Evolutionary conservation across 1,284 basidiomycete genomes (phyloP).

Genomic region (Moesziomyces sp.): DNA sequence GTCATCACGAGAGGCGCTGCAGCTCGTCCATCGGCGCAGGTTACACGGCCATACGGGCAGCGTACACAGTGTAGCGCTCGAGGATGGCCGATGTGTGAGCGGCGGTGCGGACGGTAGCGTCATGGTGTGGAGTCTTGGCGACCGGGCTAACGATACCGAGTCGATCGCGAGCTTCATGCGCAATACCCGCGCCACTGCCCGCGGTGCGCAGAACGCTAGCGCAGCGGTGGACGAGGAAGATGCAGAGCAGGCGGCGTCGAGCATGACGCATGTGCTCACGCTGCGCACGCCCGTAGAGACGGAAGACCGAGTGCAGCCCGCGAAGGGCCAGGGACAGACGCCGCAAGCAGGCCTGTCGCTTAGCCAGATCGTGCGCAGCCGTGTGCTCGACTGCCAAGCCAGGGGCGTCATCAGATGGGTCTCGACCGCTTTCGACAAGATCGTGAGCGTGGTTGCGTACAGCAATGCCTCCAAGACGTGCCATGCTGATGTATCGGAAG

Average conservation of each 20-base stretch:
- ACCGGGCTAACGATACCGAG: conserved; percentile 32
- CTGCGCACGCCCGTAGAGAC: conserved; percentile 15
- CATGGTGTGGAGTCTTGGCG: conserved; percentile 64
- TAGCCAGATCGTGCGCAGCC: conserved; percentile 22
- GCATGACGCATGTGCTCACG: conserved; percentile 39
- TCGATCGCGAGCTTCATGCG: conserved; percentile 35
- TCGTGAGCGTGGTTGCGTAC: conserved; percentile 40
- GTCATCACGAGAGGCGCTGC: conserved; percentile 16
- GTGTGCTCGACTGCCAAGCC: conserved; percentile 14
- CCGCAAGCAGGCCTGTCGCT: not conserved
- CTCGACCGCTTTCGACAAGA: conserved; percentile 48
- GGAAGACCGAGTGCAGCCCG: not conserved
- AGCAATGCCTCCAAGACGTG: not conserved
- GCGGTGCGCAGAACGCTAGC: conserved; percentile 3
- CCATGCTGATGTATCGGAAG: not conserved
- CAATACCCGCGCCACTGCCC: conserved; percentile 4
- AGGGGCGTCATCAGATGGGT: conserved; percentile 39
- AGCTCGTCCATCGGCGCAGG: conserved; percentile 52
- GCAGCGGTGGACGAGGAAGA: conserved; percentile 19
- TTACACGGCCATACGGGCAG: conserved; percentile 66
- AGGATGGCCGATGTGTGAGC: conserved; percentile 59
- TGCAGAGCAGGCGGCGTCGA: conserved; percentile 10
- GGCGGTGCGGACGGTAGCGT: conserved; percentile 64
- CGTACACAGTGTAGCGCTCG: conserved; percentile 60
- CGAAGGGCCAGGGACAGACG: not conserved